A percentile compares a stretch with the other conserved stretches of the same genome.
Evolutionary conservation across 139 green algal species (phyloP).

Genomic region (Auxenochlorella pyrenoidosa): DNA sequence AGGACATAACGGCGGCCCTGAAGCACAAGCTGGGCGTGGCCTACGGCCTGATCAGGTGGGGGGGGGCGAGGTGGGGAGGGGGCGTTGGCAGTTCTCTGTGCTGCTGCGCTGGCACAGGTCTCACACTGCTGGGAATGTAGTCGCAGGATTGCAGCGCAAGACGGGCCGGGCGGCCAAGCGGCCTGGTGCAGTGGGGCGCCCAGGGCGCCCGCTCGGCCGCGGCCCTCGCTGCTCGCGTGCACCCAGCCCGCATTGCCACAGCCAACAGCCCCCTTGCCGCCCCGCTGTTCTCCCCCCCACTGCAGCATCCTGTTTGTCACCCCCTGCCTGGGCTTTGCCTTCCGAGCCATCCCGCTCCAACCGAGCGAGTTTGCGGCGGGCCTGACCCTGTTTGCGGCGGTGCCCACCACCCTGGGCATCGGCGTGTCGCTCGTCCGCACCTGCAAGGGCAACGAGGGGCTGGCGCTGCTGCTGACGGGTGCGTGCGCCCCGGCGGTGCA

Average conservation of each 20-base stretch:
- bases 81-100: too few relatives aligned
- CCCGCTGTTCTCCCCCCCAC: neutral
- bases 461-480: conserved; percentile 82
- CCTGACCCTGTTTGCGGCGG: conserved; percentile 73
- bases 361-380: conserved; percentile 63
- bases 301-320: conserved; percentile 72
- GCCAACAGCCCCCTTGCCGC: neutral
- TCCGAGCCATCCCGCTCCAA: conserved; percentile 55
- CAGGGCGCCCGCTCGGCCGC: too few relatives aligned
- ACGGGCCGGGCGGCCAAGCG: too few relatives aligned
- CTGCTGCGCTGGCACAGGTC: too few relatives aligned
- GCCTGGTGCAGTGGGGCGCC: too few relatives aligned
- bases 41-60: conserved; percentile 56
- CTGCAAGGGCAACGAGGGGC: conserved; percentile 70
- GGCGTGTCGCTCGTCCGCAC: conserved; percentile 70
- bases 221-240: too few relatives aligned
- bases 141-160: too few relatives aligned
- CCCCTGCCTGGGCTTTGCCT: conserved; percentile 69
- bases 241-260: too few relatives aligned
- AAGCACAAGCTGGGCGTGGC: conserved; percentile 59
- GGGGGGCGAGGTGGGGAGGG: too few relatives aligned
- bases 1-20: conserved; percentile 63
- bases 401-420: conserved; percentile 86
- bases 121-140: too few relatives aligned
- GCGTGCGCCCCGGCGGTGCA: too few relatives aligned